phyloP scores from a whole-genome alignment of 2,329 filamentous ascomycete species.

The Phaeosphaeriaceae sp. region DNA sequence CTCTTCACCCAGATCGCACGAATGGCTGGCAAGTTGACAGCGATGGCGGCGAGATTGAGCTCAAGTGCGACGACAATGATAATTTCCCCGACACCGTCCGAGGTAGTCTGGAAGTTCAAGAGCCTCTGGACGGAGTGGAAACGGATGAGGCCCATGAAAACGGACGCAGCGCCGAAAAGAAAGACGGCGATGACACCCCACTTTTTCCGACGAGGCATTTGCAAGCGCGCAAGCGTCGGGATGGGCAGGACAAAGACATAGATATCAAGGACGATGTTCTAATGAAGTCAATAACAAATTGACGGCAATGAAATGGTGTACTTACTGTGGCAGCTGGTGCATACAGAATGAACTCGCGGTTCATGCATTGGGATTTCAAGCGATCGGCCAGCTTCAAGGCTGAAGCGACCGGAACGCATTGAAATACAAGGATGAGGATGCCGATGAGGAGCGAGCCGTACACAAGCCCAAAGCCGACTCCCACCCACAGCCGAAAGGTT shows the following conservation, averaged over 20 bases:
- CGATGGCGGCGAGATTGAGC: conserved; percentile 41
- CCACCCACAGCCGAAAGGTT: conserved; percentile 30
- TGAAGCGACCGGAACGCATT: conserved; percentile 42
- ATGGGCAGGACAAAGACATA: conserved; percentile 32
- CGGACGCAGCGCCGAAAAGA: conserved; percentile 35
- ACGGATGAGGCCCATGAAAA: conserved; percentile 27
- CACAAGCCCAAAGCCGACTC: conserved; percentile 34
- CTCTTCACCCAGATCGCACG: not conserved
- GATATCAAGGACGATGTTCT: conserved; percentile 29
- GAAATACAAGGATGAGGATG: conserved; percentile 34
- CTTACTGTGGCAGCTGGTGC: conserved; percentile 32
- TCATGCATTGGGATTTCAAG: conserved; percentile 29
- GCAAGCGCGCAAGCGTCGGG: conserved; percentile 18
- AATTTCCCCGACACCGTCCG: conserved; percentile 40
- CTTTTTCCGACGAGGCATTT: conserved; percentile 25
- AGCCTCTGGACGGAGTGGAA: conserved; percentile 31
- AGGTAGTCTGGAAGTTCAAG: conserved; percentile 28
- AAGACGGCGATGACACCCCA: conserved; percentile 32
- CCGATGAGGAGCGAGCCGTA: conserved; percentile 29
- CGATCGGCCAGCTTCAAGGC: conserved; percentile 31
- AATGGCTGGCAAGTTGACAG: conserved; percentile 38
- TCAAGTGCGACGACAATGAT: conserved; percentile 41
- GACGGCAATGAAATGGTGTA: not conserved
- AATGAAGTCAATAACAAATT: not conserved
- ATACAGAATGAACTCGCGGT: conserved; percentile 33